These are phyloP conservation scores for Lachancea waltii DNA, from an alignment of 805 yeast species.

Conservation along the genomic window DNA sequence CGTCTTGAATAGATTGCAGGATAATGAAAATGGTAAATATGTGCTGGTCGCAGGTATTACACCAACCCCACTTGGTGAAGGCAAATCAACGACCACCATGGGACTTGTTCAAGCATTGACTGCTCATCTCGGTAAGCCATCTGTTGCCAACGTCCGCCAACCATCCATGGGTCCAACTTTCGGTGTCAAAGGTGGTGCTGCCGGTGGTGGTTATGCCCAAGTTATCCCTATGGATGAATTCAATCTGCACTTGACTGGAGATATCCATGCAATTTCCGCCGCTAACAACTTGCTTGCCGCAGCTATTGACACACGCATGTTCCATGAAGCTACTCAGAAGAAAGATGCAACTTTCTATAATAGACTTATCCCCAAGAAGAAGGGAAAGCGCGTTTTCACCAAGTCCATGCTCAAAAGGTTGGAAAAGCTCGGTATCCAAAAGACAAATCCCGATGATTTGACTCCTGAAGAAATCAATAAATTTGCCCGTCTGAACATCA, in stretches of 20 bases:
- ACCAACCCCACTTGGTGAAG: slow-evolving; percentile 97
- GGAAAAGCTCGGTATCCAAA: slow-evolving; percentile 69
- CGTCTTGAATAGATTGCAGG: slow-evolving; percentile 59
- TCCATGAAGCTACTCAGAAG: slow-evolving; percentile 86
- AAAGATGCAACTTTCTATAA: slow-evolving; percentile 70
- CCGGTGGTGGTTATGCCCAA: slow-evolving; percentile 98
- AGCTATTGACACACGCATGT: slow-evolving; percentile 94
- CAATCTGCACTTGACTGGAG: slow-evolving; percentile 96
- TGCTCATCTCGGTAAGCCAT: slow-evolving; percentile 74
- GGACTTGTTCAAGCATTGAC: slow-evolving; percentile 96
- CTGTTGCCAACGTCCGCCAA: slow-evolving; percentile 93
- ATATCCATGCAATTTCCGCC: slow-evolving; percentile 90
- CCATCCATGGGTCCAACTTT: slow-evolving; percentile 99
- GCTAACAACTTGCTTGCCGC: slow-evolving; percentile 94
- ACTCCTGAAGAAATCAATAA: slow-evolving; percentile 64
- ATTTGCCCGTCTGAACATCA: slow-evolving; percentile 82
- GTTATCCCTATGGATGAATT: slow-evolving; percentile 99
- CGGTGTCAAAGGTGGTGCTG: slow-evolving; percentile 99
- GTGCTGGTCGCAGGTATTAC: slow-evolving; percentile 95
- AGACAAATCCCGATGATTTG: slow-evolving; percentile 74
- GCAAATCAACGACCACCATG: slow-evolving; percentile 92
- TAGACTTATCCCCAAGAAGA: slow-evolving; percentile 79
- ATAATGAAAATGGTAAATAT: slow-evolving; percentile 69
- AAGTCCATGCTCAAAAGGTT: slow-evolving; percentile 72
- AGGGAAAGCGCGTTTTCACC: slow-evolving; percentile 74